phyloP scores from a whole-genome alignment of 148 eudicot genomes.

The Rhododendron kiyosumense region DNA sequence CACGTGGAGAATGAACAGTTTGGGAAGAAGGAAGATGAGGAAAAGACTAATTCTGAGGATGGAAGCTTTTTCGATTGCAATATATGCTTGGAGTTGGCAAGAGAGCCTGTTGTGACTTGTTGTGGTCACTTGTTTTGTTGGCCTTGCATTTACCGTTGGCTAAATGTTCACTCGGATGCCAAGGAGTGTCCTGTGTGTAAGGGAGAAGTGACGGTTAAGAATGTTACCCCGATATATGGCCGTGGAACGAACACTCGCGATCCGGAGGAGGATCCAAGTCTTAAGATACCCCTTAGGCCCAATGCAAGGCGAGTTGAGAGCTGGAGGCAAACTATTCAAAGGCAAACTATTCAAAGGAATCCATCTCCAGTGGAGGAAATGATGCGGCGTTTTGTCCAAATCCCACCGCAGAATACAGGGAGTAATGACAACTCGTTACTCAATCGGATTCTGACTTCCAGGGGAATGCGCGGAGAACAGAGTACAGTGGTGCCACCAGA shows the following conservation, averaged over 20 bases:
- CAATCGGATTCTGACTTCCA: conserved; percentile 53
- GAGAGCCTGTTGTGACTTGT: conserved; percentile 83
- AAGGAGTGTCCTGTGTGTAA: conserved; percentile 89
- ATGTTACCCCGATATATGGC: conserved; percentile 72
- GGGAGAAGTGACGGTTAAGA: conserved; percentile 71
- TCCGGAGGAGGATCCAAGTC: conserved; percentile 35
- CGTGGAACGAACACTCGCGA: conserved; percentile 36
- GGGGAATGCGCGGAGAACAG: conserved; percentile 67
- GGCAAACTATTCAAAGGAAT: conserved; percentile 72
- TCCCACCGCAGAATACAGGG: conserved; percentile 34
- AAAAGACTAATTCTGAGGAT: conserved; percentile 34
- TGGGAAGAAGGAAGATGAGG: conserved; percentile 37
- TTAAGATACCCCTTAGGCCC: conserved; percentile 73
- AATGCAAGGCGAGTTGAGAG: conserved; percentile 71
- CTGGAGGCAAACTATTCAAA: conserved; percentile 76
- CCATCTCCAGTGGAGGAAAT: conserved; percentile 84
- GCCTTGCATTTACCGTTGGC: conserved; percentile 80
- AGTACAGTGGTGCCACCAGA: conserved; percentile 33
- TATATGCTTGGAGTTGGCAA: conserved; percentile 78
- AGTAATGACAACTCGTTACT: conserved; percentile 43
- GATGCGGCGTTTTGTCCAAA: conserved; percentile 66
- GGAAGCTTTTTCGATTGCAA: conserved; percentile 77
- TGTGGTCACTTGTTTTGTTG: conserved; percentile 95
- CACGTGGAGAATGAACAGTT: conserved; percentile 35
- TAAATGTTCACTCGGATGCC: conserved; percentile 62